These are phyloP conservation scores for Trichoderma orchidacearum DNA, from an alignment of 495 filamentous ascomycete species.

Conservation along the genomic window DNA sequence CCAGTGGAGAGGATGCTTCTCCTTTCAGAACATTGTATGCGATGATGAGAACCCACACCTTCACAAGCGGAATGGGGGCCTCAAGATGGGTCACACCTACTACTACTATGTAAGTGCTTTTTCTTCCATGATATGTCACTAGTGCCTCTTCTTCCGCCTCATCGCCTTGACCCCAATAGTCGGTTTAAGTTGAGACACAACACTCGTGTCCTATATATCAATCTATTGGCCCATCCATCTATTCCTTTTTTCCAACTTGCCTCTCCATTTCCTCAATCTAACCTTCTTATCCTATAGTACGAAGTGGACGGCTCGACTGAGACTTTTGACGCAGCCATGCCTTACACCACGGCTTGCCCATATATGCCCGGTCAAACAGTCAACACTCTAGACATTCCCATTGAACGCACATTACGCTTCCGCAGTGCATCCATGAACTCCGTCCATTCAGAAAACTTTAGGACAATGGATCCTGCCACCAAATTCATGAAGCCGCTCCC, in stretches of 20 bases:
- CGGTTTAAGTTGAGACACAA: neutral
- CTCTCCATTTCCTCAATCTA: slow-evolving; percentile 1
- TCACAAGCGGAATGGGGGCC: slow-evolving; percentile 54
- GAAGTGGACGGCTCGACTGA: slow-evolving; percentile 63
- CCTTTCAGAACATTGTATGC: slow-evolving; percentile 70
- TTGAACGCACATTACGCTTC: slow-evolving; percentile 41
- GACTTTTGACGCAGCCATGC: slow-evolving; percentile 52
- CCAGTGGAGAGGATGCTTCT: slow-evolving; percentile 75
- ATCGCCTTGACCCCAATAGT: neutral
- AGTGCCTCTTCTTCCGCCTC: slow-evolving; percentile 4
- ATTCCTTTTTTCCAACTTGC: neutral
- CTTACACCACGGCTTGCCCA: slow-evolving; percentile 67
- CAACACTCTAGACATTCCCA: slow-evolving; percentile 69
- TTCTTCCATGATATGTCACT: neutral
- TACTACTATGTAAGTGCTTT: slow-evolving; percentile 75
- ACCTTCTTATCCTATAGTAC: slow-evolving; percentile 41
- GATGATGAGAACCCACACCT: slow-evolving; percentile 44
- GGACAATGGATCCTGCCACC: slow-evolving; percentile 66
- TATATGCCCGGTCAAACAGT: slow-evolving; percentile 75
- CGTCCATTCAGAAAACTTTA: slow-evolving; percentile 35
- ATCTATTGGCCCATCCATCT: neutral
- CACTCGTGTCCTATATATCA: no score
- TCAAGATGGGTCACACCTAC: slow-evolving; percentile 87
- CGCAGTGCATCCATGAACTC: slow-evolving; percentile 39
- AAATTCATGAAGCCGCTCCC: slow-evolving; percentile 57